A percentile compares a stretch with the other conserved stretches of the same genome.
Evolutionary conservation across 345 rosid genomes (phyloP).

Genomic region (Euphorbia tirucalli): DNA sequence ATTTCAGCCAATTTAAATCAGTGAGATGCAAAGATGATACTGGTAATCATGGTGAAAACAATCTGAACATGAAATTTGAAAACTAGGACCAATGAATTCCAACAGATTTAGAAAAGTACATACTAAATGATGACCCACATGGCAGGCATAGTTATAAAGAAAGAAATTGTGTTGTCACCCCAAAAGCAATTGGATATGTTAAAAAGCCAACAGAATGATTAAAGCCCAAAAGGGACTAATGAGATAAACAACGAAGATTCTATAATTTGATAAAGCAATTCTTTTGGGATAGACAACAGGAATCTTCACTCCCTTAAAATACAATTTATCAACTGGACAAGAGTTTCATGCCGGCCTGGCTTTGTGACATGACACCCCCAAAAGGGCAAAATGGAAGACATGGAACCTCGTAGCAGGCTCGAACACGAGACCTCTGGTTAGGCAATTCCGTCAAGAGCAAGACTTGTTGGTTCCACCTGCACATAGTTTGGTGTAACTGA

Average conservation of each 20-base stretch:
- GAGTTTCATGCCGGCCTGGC: too few species aligned
- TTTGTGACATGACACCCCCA: background rate
- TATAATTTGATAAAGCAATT: background rate
- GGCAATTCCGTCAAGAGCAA: background rate
- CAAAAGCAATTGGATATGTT: background rate
- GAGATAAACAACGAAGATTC: background rate
- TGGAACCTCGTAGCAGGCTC: background rate
- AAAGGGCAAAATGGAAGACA: too few species aligned
- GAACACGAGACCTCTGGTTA: background rate
- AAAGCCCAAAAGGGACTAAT: background rate
- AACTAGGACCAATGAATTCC: too few species aligned
- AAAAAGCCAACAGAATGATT: background rate
- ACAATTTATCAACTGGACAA: background rate
- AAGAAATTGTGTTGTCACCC: too few species aligned
- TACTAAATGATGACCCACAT: background rate
- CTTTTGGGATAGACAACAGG: conserved; percentile 2
- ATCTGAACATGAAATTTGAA: too few species aligned
- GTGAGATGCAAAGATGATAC: too few species aligned
- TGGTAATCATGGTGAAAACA: too few species aligned
- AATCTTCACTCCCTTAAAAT: background rate
- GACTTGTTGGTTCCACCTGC: background rate
- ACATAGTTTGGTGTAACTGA: background rate
- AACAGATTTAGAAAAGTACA: too few species aligned
- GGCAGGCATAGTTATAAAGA: background rate
- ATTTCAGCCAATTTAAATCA: too few species aligned